phyloP scores from a whole-genome alignment of 495 filamentous ascomycete species.

The Hyaloscypha bicolor region DNA sequence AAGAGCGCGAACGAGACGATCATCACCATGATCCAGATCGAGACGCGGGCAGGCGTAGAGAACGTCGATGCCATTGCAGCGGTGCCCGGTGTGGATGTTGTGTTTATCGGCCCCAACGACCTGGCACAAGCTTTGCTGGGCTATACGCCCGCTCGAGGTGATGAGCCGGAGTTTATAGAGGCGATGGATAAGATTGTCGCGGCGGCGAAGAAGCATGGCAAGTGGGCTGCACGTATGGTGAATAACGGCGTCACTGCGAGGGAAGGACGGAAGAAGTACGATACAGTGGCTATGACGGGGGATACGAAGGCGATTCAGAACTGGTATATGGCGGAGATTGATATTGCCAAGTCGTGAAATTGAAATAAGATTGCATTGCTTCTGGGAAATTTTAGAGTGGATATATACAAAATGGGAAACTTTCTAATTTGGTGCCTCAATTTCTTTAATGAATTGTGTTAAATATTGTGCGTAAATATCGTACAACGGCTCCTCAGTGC shows the following conservation, averaged over 20 bases:
- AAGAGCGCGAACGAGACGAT: conserved; percentile 39
- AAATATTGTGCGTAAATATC: too few species aligned
- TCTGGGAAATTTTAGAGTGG: too few species aligned
- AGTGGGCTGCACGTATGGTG: conserved; percentile 38
- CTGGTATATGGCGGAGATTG: conserved; percentile 41
- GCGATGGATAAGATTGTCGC: conserved; percentile 39
- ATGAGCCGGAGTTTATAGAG: conserved; percentile 38
- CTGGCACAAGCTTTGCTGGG: conserved; percentile 29
- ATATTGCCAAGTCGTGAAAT: conserved; percentile 37
- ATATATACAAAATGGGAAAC: too few species aligned
- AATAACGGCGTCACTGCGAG: conserved; percentile 37
- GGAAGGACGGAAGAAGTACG: conserved; percentile 34
- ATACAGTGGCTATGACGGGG: conserved; percentile 39
- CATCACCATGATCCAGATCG: conserved; percentile 40
- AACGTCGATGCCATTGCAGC: conserved; percentile 38
- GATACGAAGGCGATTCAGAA: conserved; percentile 42
- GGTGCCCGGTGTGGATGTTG: conserved; percentile 37
- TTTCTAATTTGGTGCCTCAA: too few species aligned
- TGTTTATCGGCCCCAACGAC: conserved; percentile 43
- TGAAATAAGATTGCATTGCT: not conserved
- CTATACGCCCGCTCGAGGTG: conserved; percentile 34
- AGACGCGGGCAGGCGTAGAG: conserved; percentile 37
- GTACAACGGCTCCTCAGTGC: too few species aligned
- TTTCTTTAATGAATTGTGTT: too few species aligned
- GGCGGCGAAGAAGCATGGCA: conserved; percentile 38